These are phyloP conservation scores for Botryotinia convoluta DNA, from an alignment of 2,329 filamentous ascomycete species.

Conservation along the genomic window DNA sequence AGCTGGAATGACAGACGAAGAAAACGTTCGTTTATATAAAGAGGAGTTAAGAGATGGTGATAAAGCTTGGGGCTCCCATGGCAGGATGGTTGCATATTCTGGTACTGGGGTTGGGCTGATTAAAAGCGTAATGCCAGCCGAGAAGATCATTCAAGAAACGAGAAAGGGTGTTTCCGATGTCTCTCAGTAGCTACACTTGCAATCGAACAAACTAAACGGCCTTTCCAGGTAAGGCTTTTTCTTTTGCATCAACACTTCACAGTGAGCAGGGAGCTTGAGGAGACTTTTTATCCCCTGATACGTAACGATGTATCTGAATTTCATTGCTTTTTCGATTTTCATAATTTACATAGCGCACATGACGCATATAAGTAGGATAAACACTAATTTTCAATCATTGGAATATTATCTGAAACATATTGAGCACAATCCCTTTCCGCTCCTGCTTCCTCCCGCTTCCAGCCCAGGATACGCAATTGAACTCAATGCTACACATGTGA, in stretches of 20 bases:
- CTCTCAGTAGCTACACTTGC: neutral
- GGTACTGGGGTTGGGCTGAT: slow-evolving; percentile 61
- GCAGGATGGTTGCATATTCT: slow-evolving; percentile 59
- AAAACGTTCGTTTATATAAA: slow-evolving; percentile 43
- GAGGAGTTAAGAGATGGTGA: slow-evolving; percentile 49
- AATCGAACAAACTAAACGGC: neutral
- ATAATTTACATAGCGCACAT: neutral
- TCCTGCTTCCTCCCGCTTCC: neutral
- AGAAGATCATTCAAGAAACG: slow-evolving; percentile 46
- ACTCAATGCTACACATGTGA: neutral
- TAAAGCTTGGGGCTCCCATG: slow-evolving; percentile 49
- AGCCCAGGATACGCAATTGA: neutral
- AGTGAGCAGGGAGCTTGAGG: neutral
- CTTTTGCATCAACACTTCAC: neutral
- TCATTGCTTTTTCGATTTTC: neutral
- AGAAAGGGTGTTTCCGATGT: neutral
- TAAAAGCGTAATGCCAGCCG: slow-evolving; percentile 47
- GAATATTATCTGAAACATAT: neutral
- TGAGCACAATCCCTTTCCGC: neutral
- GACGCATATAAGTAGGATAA: neutral
- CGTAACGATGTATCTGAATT: neutral
- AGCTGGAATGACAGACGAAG: slow-evolving; percentile 40
- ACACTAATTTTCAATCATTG: no score
- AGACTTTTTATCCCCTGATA: neutral
- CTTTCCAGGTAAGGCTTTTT: neutral